A percentile compares a stretch with the other conserved stretches of the same genome.
Conservation (phyloP, 768 basidiomycete species). For the Coprinopsis cinerea region DNA sequence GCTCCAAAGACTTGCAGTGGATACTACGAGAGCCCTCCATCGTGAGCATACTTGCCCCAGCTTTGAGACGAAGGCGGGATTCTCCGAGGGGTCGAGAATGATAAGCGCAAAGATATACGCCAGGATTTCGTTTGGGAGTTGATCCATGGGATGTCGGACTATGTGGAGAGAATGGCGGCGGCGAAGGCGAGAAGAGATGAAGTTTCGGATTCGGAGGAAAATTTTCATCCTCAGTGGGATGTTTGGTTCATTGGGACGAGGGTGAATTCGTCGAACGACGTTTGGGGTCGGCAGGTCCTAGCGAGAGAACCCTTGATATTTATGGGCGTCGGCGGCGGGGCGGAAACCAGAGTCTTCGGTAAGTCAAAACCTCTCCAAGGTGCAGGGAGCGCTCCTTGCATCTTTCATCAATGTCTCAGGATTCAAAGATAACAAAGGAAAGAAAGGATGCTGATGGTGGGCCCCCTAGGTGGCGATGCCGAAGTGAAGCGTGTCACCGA, state of each 20-base stretch:
- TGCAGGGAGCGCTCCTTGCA: neutral
- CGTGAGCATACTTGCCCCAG: slow-evolving; percentile 45
- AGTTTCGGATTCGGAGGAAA: slow-evolving; percentile 6
- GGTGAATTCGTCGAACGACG: too few species aligned
- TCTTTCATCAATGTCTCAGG: slow-evolving; percentile 12
- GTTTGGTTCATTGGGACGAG: neutral
- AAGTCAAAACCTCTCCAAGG: too few species aligned
- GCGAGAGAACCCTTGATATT: neutral
- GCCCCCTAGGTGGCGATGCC: slow-evolving; percentile 1
- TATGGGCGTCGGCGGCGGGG: neutral
- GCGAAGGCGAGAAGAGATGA: slow-evolving; percentile 3
- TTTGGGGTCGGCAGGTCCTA: neutral
- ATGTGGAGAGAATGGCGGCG: slow-evolving; percentile 1
- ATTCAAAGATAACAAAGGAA: slow-evolving; percentile 7
- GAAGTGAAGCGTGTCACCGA: neutral
- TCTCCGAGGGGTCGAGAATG: slow-evolving; percentile 12
- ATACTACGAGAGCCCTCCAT: slow-evolving; percentile 45
- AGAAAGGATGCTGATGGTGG: neutral
- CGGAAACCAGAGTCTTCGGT: neutral
- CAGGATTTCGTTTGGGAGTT: slow-evolving; percentile 29
- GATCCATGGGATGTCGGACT: slow-evolving; percentile 15
- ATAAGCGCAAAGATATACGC: slow-evolving; percentile 29
- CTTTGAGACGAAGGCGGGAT: slow-evolving; percentile 14
- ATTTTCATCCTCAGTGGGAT: slow-evolving; percentile 3
- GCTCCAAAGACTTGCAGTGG: slow-evolving; percentile 44